Conservation (phyloP, 805 yeast species). For the Suhomyces xylopsoci region DNA sequence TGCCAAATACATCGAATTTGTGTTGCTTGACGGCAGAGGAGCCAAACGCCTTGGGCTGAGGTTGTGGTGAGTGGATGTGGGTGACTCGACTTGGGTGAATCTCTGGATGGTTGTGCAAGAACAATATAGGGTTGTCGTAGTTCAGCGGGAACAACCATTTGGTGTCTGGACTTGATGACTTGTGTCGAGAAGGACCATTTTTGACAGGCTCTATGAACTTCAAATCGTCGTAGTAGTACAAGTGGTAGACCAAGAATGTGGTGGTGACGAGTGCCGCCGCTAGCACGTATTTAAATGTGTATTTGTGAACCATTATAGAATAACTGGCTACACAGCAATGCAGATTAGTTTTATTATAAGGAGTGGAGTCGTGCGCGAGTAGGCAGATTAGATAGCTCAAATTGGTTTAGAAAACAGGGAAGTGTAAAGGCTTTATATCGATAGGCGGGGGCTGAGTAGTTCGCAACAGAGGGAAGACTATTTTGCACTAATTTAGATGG, state of each 20-base stretch:
- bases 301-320: neutral
- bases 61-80: neutral
- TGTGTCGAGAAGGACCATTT: neutral
- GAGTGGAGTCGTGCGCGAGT: neutral
- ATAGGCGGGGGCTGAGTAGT: too few relatives aligned
- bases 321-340: neutral
- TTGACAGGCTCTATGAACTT: neutral
- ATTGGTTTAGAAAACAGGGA: too few relatives aligned
- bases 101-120: neutral
- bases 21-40: neutral
- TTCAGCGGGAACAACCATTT: neutral
- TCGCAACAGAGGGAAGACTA: too few relatives aligned
- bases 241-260: conserved; percentile 1
- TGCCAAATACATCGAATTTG: conserved; percentile 9
- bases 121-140: neutral
- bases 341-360: neutral
- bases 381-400: neutral
- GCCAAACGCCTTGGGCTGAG: neutral
- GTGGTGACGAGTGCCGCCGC: neutral
- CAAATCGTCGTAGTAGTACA: neutral
- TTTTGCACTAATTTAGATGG: too few relatives aligned
- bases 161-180: neutral
- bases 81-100: neutral
- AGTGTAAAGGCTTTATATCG: neutral
- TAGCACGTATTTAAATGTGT: conserved; percentile 3